phyloP scores from a whole-genome alignment of 2,329 filamentous ascomycete species.

The Alternaria panax region DNA sequence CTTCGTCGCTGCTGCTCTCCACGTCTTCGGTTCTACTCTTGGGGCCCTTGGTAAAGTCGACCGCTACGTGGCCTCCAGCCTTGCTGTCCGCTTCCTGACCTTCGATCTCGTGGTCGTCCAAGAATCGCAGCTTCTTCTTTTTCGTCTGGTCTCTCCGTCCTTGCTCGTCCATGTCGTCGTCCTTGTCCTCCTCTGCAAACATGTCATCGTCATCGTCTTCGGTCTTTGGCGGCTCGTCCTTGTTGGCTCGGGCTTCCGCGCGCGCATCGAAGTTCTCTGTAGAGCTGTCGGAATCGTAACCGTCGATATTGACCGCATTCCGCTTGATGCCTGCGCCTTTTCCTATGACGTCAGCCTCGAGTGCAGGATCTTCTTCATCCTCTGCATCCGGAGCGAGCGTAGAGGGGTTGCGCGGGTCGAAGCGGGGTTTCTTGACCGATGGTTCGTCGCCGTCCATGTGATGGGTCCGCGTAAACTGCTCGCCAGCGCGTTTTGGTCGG shows the following conservation, averaged over 20 bases:
- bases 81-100: constrained; percentile 79
- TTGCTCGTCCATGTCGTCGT: constrained; percentile 61
- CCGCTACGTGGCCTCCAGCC: constrained; percentile 72
- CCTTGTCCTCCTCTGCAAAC: constrained; percentile 76
- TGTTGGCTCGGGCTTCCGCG: constrained; percentile 65
- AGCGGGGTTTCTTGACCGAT: constrained; percentile 79
- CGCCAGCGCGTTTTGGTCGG: constrained; percentile 82
- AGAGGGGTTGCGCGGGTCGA: constrained; percentile 94
- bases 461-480: constrained; percentile 79
- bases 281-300: constrained; percentile 92
- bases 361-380: constrained; percentile 76
- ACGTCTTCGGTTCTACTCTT: constrained; percentile 63
- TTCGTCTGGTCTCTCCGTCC: constrained; percentile 64
- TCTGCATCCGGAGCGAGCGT: constrained; percentile 83
- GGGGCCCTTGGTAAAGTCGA: constrained; percentile 60
- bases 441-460: constrained; percentile 65
- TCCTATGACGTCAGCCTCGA: constrained; percentile 93
- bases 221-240: constrained; percentile 53
- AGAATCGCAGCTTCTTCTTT: constrained; percentile 67
- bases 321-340: constrained; percentile 78
- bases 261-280: constrained; percentile 87
- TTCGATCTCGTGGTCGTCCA: constrained; percentile 72
- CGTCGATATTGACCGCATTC: constrained; percentile 93
- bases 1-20: constrained; percentile 65
- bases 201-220: constrained; percentile 72